Conservation (phyloP, 371 early-diverging fungal genomes). For the Mortierella sp. region DNA sequence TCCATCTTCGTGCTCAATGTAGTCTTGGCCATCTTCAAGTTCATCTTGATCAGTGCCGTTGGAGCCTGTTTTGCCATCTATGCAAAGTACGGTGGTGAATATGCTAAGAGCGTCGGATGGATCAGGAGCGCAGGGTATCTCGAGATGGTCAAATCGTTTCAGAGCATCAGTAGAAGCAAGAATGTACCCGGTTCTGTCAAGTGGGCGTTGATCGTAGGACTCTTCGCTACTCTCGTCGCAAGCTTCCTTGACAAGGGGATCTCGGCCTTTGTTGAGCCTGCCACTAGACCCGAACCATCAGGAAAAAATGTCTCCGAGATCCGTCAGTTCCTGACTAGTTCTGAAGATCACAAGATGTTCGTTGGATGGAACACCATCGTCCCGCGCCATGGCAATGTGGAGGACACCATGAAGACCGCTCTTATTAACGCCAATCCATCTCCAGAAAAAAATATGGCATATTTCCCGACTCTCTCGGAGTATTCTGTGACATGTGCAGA, state of each 20-base stretch:
- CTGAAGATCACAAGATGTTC: no score
- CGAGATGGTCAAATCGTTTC: slow-evolving; percentile 8
- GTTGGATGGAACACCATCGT: no score
- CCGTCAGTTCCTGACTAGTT: no score
- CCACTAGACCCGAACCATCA: no score
- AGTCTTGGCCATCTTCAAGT: slow-evolving; percentile 8
- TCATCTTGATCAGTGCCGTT: slow-evolving; percentile 6
- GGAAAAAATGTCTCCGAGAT: no score
- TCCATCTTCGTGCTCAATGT: slow-evolving; percentile 1
- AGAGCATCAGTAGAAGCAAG: background rate
- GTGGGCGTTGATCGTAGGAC: background rate
- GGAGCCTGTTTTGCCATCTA: slow-evolving; percentile 14
- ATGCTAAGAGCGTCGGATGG: slow-evolving; percentile 27
- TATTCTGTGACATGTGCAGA: no score
- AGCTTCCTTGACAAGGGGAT: slow-evolving; percentile 4
- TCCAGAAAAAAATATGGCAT: no score
- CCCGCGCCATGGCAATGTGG: no score
- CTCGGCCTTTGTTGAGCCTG: background rate
- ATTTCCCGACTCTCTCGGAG: no score
- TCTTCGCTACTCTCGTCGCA: slow-evolving; percentile 4
- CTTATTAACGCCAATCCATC: no score
- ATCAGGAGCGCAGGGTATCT: slow-evolving; percentile 6
- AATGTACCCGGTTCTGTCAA: background rate
- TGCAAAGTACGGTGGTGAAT: slow-evolving; percentile 10
- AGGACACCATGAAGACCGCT: no score